Base-by-base conservation (phyloP, 2,329 filamentous ascomycete species). In the Colletotrichum australisinense region DNA sequence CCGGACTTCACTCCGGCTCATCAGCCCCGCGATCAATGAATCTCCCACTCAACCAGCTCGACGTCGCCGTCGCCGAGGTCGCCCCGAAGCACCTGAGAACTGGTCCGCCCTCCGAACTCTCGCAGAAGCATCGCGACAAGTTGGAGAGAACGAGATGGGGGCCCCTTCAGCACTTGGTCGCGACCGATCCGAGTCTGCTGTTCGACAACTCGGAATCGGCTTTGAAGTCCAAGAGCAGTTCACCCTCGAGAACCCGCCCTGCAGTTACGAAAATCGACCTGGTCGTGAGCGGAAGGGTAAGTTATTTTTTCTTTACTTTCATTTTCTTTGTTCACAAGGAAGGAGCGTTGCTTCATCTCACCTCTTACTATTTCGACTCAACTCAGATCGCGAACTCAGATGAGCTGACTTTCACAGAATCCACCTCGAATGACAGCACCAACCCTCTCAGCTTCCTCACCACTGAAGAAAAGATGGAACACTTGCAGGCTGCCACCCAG, bases 51-150 rank as follows among this genome's bases (percentile, higher is more conserved):
- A 72, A 74, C 38, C 72, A 74, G 26, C 69, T 72, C 30, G 60
- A 69, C 28, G 63, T 67, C 12, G 65, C 72, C 16, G 67, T 69
- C 11, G 69, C 69, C 16, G 70, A 76, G 14, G 53, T 69, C 63
- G 69, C 66, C 14, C 74, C 57, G 73, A 60, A 59, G 69, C 75
- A 8, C 86, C 87, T 1, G 89, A 90, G 76, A 90, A 91, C 76
- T 94, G 95, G 88, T 95, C 94, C 74, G 94, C 94, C 1, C 86
- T 98, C 49, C 94, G 97, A 80, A 95, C 95, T 5, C 87, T 98
- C 26, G 95, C 95, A 38, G 95, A 98, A 83, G 95, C 95, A 0
- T 97, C 95, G 63, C 90, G 94, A 63, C 94, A 94, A 81, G 90
- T 97, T 71, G 93, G 73, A 22, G 74, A 73, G 26, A 73, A 74